Evolutionary conservation across 331 rosid species (phyloP).

Genomic region (Saraca asoca): DNA sequence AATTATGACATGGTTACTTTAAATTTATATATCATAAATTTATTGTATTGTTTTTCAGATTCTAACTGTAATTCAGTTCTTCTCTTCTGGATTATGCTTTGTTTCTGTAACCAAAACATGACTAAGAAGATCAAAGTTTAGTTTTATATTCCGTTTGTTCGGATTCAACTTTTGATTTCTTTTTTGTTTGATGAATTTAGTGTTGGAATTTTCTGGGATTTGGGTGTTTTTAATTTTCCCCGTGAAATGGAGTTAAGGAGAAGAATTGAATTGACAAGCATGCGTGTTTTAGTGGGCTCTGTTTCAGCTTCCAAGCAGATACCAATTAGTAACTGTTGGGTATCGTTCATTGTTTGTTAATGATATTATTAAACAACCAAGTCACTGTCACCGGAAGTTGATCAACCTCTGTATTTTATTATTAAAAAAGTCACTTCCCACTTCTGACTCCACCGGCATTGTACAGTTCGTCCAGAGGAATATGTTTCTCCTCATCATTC

Average conservation of each 20-base stretch:
- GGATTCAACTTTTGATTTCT: constrained; percentile 3
- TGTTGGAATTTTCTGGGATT: background rate
- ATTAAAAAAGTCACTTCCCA: constrained; percentile 43
- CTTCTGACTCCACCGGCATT: constrained; percentile 54
- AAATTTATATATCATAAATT: constrained; percentile 30
- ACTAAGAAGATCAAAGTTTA: constrained; percentile 4
- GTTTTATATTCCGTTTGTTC: constrained; percentile 13
- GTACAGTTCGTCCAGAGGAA: constrained; percentile 49
- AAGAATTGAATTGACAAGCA: constrained; percentile 38
- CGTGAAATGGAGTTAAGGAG: background rate
- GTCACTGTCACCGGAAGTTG: constrained; percentile 59
- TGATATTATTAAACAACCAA: constrained; percentile 37
- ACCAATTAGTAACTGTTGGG: constrained; percentile 43
- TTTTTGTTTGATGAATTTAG: background rate
- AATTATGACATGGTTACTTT: background rate
- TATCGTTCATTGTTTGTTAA: constrained; percentile 33
- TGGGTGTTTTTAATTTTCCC: background rate
- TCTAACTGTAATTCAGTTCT: constrained; percentile 57
- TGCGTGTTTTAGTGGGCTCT: constrained; percentile 55
- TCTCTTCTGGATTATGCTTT: constrained; percentile 32
- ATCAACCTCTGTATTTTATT: constrained; percentile 37
- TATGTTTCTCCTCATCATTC: constrained; percentile 35
- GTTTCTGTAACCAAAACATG: constrained; percentile 23
- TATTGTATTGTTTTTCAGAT: constrained; percentile 18
- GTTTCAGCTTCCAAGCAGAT: constrained; percentile 52